Percentiles rank a stretch among this genome's conserved stretches.
Evolutionary conservation across 2,329 filamentous ascomycete species (phyloP).

Genomic region (Phyllosticta capitalensis): DNA sequence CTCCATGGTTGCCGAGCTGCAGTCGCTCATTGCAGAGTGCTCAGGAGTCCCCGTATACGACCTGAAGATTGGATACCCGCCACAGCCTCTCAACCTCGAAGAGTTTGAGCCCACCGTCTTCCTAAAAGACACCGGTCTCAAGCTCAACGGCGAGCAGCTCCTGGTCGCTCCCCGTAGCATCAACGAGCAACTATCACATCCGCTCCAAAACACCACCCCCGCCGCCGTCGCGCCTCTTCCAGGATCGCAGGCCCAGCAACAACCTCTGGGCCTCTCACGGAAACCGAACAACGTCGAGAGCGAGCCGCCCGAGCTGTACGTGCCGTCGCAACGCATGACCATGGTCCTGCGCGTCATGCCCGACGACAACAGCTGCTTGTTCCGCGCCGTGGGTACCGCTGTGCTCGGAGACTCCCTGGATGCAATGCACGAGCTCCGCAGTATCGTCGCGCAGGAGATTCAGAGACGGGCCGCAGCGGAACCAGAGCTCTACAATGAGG

Average conservation of each 20-base stretch:
- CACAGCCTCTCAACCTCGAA: conserved; percentile 56
- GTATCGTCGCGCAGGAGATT: conserved; percentile 70
- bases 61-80: conserved; percentile 78
- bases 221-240: conserved; percentile 18
- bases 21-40: conserved; percentile 50
- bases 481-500: conserved; percentile 62
- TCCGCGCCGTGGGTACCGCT: conserved; percentile 75
- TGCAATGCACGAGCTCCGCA: conserved; percentile 62
- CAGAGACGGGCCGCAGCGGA: conserved; percentile 44
- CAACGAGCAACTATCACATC: conserved; percentile 14
- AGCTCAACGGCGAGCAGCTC: conserved; percentile 59
- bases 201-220: conserved; percentile 17
- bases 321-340: conserved; percentile 47
- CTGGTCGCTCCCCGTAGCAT: conserved; percentile 47
- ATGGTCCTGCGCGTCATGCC: conserved; percentile 85
- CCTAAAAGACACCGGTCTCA: conserved; percentile 49
- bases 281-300: conserved; percentile 37
- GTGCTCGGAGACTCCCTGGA: conserved; percentile 57
- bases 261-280: conserved; percentile 32
- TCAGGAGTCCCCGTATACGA: conserved; percentile 59
- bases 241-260: conserved; percentile 10
- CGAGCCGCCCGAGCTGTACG: conserved; percentile 53
- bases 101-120: conserved; percentile 39
- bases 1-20: conserved; percentile 55
- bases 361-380: conserved; percentile 92